Percentiles rank a stretch among this genome's conserved stretches.
Conservation (phyloP, 352 stramenopile species). For the Globisporangium paroecandrum region DNA sequence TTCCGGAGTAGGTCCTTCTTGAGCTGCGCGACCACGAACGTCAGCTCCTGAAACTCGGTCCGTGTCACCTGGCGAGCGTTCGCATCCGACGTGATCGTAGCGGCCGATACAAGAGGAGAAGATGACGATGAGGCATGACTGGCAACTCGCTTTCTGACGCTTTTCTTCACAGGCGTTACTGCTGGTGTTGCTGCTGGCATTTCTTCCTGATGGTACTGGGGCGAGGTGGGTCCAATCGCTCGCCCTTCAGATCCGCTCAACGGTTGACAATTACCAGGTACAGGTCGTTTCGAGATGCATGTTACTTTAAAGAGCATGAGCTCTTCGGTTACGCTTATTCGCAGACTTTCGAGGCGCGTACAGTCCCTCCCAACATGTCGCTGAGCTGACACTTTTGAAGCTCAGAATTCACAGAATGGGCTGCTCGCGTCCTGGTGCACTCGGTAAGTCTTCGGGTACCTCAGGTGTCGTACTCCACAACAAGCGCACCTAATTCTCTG, state of each 20-base stretch:
- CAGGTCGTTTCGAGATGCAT: no score
- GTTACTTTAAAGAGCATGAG: no score
- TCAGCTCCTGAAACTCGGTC: slow-evolving; percentile 61
- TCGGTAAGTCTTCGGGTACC: slow-evolving; percentile 24
- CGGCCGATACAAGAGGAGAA: background rate
- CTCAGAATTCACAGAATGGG: slow-evolving; percentile 28
- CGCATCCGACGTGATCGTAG: slow-evolving; percentile 28
- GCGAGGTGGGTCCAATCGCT: no score
- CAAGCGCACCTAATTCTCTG: slow-evolving; percentile 3
- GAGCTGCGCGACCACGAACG: slow-evolving; percentile 35
- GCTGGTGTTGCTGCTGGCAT: no score
- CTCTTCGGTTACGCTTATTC: no score
- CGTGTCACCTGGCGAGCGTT: slow-evolving; percentile 49
- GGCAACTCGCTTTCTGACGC: background rate
- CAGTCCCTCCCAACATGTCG: background rate
- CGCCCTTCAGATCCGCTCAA: no score
- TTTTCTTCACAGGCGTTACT: slow-evolving; percentile 13
- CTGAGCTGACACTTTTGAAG: background rate
- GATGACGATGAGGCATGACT: background rate
- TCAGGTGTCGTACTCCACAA: background rate
- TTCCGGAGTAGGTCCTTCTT: slow-evolving; percentile 43
- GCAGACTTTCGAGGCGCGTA: background rate
- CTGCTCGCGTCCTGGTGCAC: slow-evolving; percentile 41
- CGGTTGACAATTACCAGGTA: no score
- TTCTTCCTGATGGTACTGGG: no score